Conservation (phyloP, 2,329 filamentous ascomycete genomes). For the Pyricularia sp. region DNA sequence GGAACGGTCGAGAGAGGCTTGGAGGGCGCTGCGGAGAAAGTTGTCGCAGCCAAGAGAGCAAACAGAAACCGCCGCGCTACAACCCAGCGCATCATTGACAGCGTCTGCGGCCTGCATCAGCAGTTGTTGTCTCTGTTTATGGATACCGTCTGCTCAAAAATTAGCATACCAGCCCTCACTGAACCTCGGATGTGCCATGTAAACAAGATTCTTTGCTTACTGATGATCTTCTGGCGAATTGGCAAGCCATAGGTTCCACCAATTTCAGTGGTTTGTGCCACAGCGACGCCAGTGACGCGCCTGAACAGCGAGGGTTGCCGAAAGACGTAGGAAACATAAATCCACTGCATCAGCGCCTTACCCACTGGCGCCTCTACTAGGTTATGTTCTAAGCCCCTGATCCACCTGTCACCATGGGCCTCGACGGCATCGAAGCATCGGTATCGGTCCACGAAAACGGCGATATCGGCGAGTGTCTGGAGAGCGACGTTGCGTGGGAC, state of each 20-base stretch:
- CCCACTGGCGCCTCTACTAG: not conserved
- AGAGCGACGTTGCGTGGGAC: slow-evolving; percentile 24
- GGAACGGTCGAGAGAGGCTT: slow-evolving; percentile 15
- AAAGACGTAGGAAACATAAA: slow-evolving; percentile 19
- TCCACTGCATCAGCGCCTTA: slow-evolving; percentile 10
- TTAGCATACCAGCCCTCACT: not conserved
- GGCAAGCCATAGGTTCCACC: slow-evolving; percentile 15
- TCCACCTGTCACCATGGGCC: slow-evolving; percentile 27
- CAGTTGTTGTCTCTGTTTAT: slow-evolving; percentile 14
- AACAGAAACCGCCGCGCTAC: slow-evolving; percentile 2
- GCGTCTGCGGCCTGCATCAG: slow-evolving; percentile 11
- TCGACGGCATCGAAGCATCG: slow-evolving; percentile 28
- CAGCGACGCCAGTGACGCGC: slow-evolving; percentile 13
- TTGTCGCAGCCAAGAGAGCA: slow-evolving; percentile 14
- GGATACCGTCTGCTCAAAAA: slow-evolving; percentile 12
- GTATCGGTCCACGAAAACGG: slow-evolving; percentile 28
- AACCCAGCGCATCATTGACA: slow-evolving; percentile 11
- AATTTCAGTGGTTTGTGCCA: slow-evolving; percentile 12
- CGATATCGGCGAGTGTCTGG: slow-evolving; percentile 29
- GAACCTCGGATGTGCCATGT: not conserved
- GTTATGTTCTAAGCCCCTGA: slow-evolving; percentile 12
- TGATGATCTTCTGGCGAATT: slow-evolving; percentile 16
- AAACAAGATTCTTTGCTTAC: slow-evolving; percentile 8
- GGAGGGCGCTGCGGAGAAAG: slow-evolving; percentile 16
- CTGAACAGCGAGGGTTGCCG: slow-evolving; percentile 15